A percentile compares a stretch with the other conserved stretches of the same genome.
phyloP scores from a whole-genome alignment of 2,329 filamentous ascomycete species.

The Ambrosiella beaveri region DNA sequence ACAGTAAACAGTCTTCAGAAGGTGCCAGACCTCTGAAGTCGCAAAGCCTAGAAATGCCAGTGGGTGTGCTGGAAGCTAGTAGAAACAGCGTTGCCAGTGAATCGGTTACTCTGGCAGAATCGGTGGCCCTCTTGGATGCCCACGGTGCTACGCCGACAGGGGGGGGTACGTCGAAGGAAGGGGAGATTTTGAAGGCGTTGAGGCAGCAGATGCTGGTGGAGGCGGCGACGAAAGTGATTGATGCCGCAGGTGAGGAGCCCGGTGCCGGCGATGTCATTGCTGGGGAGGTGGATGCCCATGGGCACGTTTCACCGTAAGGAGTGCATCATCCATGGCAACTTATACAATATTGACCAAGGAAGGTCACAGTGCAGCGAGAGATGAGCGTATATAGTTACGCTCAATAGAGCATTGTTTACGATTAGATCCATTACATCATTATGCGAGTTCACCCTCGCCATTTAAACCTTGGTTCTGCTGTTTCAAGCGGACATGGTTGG shows the following conservation, averaged over 20 bases:
- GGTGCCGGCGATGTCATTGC: conserved; percentile 12
- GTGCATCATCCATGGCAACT: no score
- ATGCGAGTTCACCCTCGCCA: neutral
- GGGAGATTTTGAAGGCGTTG: neutral
- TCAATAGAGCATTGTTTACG: neutral
- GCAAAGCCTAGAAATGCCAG: neutral
- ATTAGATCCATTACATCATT: neutral
- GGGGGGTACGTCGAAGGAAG: neutral
- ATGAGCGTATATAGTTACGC: neutral
- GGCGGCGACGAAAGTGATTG: conserved; percentile 10
- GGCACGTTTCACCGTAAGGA: conserved; percentile 7
- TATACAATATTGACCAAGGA: no score
- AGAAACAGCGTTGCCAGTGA: neutral
- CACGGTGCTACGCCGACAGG: neutral
- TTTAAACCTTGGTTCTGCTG: neutral
- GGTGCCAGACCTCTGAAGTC: neutral
- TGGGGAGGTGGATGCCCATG: conserved; percentile 10
- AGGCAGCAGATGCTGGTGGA: conserved; percentile 5
- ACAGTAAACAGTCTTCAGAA: neutral
- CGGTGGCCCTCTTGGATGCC: neutral
- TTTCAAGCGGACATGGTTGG: neutral
- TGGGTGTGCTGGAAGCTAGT: neutral
- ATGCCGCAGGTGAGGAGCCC: conserved; percentile 13
- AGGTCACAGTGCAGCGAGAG: neutral
- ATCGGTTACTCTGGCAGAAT: neutral